Evolutionary conservation across 2,329 filamentous ascomycete genomes (phyloP).

Genomic region (Diaporthe helianthi): DNA sequence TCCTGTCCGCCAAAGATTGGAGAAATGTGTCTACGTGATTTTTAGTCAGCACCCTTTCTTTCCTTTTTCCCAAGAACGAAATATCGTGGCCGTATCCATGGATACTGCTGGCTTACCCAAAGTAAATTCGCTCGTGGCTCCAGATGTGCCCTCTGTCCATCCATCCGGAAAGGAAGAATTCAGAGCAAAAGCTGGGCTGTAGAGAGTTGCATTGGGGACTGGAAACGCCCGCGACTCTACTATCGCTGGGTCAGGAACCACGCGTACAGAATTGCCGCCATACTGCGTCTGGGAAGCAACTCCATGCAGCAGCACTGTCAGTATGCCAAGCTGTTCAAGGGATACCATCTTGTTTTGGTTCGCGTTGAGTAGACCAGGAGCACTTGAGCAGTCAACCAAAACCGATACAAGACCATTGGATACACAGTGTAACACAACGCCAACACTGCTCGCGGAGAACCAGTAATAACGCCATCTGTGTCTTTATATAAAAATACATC

Average conservation of each 20-base stretch:
- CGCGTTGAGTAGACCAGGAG: not conserved
- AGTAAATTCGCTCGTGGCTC: not conserved
- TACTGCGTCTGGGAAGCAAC: not conserved
- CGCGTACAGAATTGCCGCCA: slow-evolving; percentile 1
- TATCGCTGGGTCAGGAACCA: not conserved
- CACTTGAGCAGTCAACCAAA: too few relatives aligned
- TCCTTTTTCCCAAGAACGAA: too few relatives aligned
- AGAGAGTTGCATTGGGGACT: not conserved
- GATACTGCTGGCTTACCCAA: not conserved
- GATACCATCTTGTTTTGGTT: not conserved
- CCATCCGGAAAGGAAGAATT: not conserved
- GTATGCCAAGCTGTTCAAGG: not conserved
- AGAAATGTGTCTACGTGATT: not conserved
- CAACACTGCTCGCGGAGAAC: not conserved
- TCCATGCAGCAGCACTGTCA: not conserved
- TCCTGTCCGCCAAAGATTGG: not conserved
- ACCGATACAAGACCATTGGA: too few relatives aligned
- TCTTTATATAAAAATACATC: not conserved
- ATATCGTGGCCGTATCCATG: not conserved
- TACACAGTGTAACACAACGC: not conserved
- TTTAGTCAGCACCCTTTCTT: not conserved
- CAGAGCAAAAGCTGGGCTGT: not conserved
- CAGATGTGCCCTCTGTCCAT: not conserved
- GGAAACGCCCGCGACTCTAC: slow-evolving; percentile 2
- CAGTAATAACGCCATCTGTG: not conserved